Base-by-base conservation (phyloP, 805 yeast species). In the Ogataea allantospora region DNA sequence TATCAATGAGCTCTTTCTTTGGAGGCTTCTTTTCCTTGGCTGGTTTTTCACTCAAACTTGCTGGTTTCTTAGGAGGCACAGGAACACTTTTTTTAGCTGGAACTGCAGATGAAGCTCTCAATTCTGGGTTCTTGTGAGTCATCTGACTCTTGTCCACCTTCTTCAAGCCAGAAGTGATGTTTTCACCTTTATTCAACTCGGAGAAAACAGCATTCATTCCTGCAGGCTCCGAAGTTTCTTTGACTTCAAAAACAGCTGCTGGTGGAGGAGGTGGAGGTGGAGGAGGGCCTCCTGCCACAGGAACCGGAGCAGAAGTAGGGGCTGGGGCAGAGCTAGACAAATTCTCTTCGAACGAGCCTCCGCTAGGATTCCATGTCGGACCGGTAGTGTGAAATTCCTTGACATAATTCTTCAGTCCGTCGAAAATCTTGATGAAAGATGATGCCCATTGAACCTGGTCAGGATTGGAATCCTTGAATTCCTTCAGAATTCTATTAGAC, bases 261-360 rank as follows among this genome's bases (percentile, higher is more conserved):
- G 95, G 87, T 2, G 93, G 91, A 3, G 95, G 95, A 2, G 95
- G 95, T 2, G 97, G 97, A 12, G 95, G 95, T 6, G 89, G 86
- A 6, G 73, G 65, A 9, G 70, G 54, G 9, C 70, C 55, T 3
- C 77, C 55, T 2, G 68, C 51, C 10, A 65, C 46, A n/a, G 66
- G 53, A n/a, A 63, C 38, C 16, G 67, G 47, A 13, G 57, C 20
- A 1, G 58, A 30, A n/a, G 47, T 28, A 3, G 56, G 28, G 14
- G 55, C 36, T 2, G 38, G 14, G 7, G 17, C 8, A 13, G 18
- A 13, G 5, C 20, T 27, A 16, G 55, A 53, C 44, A 75, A 53
- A n/a, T 70, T 77, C 11, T 75, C 79, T 2, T 62, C 67, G 25
- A 88, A 70, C 5, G 78, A 67, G 22, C 93, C 95, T 35, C 68